These are phyloP conservation scores for Grosmannia huntii DNA, from an alignment of 2,329 filamentous ascomycete species.

Conservation along the genomic window DNA sequence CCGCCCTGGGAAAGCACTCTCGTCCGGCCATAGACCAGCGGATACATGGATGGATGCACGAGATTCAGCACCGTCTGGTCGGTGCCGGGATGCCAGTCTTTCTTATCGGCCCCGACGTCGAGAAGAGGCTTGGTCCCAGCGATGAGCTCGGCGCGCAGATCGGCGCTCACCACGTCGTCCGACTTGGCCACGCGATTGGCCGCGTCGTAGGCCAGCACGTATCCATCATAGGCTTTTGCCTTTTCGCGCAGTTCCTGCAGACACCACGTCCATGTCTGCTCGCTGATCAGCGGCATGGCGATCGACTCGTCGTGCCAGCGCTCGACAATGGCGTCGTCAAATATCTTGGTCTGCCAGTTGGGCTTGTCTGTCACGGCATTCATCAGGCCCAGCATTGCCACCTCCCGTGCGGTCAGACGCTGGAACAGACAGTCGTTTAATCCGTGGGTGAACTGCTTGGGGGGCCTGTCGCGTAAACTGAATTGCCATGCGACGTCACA, in stretches of 20 bases:
- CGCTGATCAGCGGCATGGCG: background rate
- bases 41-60: conserved; percentile 45
- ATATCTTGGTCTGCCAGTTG: conserved; percentile 21
- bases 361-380: conserved; percentile 23
- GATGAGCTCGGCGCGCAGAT: background rate
- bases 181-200: conserved; percentile 34
- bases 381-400: conserved; percentile 22
- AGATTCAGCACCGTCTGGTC: conserved; percentile 31
- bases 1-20: conserved; percentile 21
- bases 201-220: conserved; percentile 31
- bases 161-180: conserved; percentile 19
- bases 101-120: background rate
- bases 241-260: conserved; percentile 37
- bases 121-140: background rate
- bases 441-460: background rate
- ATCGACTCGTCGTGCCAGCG: conserved; percentile 20
- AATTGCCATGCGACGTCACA: background rate
- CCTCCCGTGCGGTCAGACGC: conserved; percentile 15
- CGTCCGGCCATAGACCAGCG: conserved; percentile 29
- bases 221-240: conserved; percentile 26
- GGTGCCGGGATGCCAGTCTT: background rate
- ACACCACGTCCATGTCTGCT: conserved; percentile 12
- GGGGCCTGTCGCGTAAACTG: background rate
- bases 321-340: conserved; percentile 17
- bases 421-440: background rate